Percentiles rank a stretch among this genome's conserved stretches.
Conservation (phyloP, 306 rosid species). For the Crataegus laevigata region DNA sequence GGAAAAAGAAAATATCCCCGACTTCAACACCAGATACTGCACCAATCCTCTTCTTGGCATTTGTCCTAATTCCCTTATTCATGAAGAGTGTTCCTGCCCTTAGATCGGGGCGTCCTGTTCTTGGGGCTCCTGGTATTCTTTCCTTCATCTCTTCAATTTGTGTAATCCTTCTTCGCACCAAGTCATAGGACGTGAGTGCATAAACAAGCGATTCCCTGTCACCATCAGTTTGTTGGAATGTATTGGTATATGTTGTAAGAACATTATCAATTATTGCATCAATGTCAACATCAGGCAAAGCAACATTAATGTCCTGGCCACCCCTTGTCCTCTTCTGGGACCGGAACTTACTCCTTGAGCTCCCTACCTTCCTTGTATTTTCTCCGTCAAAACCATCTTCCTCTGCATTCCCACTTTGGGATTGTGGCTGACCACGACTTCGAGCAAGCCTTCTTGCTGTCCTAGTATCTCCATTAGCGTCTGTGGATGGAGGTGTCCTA, state of each 20-base stretch:
- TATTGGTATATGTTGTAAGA: constrained; percentile 37
- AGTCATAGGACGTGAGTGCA: constrained; percentile 46
- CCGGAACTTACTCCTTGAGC: constrained; percentile 21
- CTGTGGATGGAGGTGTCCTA: constrained; percentile 44
- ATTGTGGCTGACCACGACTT: constrained; percentile 37
- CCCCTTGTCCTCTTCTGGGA: constrained; percentile 32
- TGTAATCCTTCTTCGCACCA: constrained; percentile 57
- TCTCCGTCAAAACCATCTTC: constrained; percentile 41
- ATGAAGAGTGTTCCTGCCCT: constrained; percentile 59
- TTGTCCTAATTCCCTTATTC: constrained; percentile 74
- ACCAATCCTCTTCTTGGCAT: constrained; percentile 57
- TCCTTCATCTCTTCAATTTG: constrained; percentile 63
- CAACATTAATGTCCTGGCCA: constrained; percentile 15
- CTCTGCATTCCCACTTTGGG: constrained; percentile 8
- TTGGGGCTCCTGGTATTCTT: constrained; percentile 29
- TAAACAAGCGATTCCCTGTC: constrained; percentile 37
- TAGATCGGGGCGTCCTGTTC: constrained; percentile 66
- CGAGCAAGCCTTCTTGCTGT: constrained; percentile 19
- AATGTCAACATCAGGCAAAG: constrained; percentile 34
- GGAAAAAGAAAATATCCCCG: constrained; percentile 85
- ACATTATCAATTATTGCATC: constrained; percentile 43
- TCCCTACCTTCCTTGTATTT: constrained; percentile 30
- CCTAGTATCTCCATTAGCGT: background rate
- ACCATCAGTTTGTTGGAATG: constrained; percentile 48
- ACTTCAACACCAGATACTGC: constrained; percentile 73